A percentile compares a stretch with the other conserved stretches of the same genome.
phyloP scores from a whole-genome alignment of 2,329 filamentous ascomycete genomes.

The Macrophomina phaseolina region DNA sequence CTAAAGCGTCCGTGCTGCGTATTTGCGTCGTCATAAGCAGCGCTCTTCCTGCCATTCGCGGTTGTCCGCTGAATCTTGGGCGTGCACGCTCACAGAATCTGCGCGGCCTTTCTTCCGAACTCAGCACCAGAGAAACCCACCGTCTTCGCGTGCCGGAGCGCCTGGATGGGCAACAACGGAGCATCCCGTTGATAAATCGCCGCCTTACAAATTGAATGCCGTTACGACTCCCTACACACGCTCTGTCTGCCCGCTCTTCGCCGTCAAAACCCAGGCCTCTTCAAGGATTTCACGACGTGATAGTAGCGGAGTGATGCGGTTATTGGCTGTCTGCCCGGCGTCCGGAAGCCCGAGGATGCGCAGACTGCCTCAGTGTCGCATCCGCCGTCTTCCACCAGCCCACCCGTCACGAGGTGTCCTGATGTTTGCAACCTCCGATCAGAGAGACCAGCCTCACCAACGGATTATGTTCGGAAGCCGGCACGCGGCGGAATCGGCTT shows the following conservation, averaged over 20 bases:
- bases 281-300: neutral
- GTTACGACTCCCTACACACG: neutral
- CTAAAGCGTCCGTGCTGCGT: conserved; percentile 1
- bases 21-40: conserved; percentile 13
- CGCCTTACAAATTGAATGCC: conserved; percentile 1
- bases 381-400: conserved; percentile 15
- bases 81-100: neutral
- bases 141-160: neutral
- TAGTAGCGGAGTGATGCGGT: neutral
- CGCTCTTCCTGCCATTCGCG: conserved; percentile 13
- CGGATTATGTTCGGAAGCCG: conserved; percentile 8
- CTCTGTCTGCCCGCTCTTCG: neutral
- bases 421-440: neutral
- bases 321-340: neutral
- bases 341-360: neutral
- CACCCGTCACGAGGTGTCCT: neutral
- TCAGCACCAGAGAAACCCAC: neutral
- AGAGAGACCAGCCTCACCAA: neutral
- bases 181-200: neutral
- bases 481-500: neutral
- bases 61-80: neutral
- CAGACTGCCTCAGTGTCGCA: neutral
- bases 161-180: neutral
- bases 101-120: conserved; percentile 17
- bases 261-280: neutral